phyloP scores from a whole-genome alignment of 176 grass and related monocot genomes.

The Aechmea fasciata region DNA sequence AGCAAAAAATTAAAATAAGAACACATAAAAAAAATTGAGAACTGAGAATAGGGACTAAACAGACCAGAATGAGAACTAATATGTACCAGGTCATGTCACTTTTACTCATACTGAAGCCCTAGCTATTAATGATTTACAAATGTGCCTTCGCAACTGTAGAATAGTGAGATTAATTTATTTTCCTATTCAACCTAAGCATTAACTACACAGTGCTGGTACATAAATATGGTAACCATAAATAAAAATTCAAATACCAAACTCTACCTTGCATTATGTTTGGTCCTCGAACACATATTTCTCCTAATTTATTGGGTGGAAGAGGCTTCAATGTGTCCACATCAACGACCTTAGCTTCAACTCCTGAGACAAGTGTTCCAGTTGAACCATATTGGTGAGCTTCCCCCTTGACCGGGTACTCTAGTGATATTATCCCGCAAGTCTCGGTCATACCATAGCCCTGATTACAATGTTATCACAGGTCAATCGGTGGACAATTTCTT shows the following conservation, averaged over 20 bases:
- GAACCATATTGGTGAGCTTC: constrained; percentile 57
- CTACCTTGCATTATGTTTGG: constrained; percentile 91
- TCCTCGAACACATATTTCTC: constrained; percentile 77
- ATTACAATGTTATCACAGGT: constrained; percentile 9
- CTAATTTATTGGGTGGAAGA: constrained; percentile 68
- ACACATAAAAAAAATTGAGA: too few species aligned
- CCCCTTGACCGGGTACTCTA: constrained; percentile 37
- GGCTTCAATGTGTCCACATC: constrained; percentile 39
- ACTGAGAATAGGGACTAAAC: too few species aligned
- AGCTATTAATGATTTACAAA: too few species aligned
- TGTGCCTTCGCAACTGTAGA: too few species aligned
- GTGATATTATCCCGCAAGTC: constrained; percentile 66
- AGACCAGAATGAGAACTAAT: too few species aligned
- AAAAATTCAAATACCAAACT: not conserved
- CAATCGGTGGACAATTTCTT: not conserved
- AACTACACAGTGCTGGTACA: too few species aligned
- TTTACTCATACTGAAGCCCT: too few species aligned
- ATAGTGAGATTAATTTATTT: too few species aligned
- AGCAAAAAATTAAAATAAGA: too few species aligned
- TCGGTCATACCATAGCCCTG: constrained; percentile 96
- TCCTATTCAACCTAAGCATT: too few species aligned
- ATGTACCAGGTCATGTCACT: too few species aligned
- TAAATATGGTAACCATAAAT: too few species aligned
- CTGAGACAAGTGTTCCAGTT: constrained; percentile 50
- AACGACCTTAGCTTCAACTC: constrained; percentile 68